Percentiles rank a stretch among this genome's conserved stretches.
phyloP scores from a whole-genome alignment of 768 basidiomycete genomes.

The Pleurotus platypus region DNA sequence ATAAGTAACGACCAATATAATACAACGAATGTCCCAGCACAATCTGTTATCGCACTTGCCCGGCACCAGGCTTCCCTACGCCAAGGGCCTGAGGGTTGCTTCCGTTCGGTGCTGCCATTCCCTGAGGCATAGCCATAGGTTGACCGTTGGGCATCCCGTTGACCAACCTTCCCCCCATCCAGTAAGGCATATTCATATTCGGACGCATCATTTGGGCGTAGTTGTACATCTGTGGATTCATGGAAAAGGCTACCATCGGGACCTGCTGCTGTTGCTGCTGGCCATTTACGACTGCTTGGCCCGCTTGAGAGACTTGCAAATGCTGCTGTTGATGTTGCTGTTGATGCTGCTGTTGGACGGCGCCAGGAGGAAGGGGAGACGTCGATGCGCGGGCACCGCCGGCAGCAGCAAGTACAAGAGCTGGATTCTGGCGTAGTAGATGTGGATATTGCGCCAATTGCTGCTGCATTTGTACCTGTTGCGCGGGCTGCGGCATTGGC shows the following conservation, averaged over 20 bases:
- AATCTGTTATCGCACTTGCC: neutral
- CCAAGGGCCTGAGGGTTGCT: conserved; percentile 2
- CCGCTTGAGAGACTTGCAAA: conserved; percentile 7
- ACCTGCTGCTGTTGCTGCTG: neutral
- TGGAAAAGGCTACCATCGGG: conserved; percentile 3
- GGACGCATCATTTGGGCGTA: conserved; percentile 6
- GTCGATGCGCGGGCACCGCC: conserved; percentile 15
- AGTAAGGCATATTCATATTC: conserved; percentile 5
- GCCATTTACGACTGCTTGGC: neutral
- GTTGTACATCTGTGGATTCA: conserved; percentile 2
- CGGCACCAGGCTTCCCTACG: conserved; percentile 2
- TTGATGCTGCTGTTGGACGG: conserved; percentile 13
- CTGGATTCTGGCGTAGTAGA: conserved; percentile 14
- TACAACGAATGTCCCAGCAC: too few relatives aligned
- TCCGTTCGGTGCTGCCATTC: neutral
- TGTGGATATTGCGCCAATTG: conserved; percentile 15
- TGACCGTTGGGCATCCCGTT: conserved; percentile 6
- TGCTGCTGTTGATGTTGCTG: conserved; percentile 11
- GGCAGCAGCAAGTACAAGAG: conserved; percentile 20
- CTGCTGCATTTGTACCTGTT: conserved; percentile 19
- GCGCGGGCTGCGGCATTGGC: conserved; percentile 25
- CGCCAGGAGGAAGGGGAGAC: neutral
- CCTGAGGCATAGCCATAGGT: conserved; percentile 7
- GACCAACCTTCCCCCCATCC: neutral
- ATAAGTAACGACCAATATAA: too few relatives aligned